Evolutionary conservation across 2,329 filamentous ascomycete genomes (phyloP), one percentile per base, ranked within the genome.

Genomic region (Meredithiella fracta): DNA sequence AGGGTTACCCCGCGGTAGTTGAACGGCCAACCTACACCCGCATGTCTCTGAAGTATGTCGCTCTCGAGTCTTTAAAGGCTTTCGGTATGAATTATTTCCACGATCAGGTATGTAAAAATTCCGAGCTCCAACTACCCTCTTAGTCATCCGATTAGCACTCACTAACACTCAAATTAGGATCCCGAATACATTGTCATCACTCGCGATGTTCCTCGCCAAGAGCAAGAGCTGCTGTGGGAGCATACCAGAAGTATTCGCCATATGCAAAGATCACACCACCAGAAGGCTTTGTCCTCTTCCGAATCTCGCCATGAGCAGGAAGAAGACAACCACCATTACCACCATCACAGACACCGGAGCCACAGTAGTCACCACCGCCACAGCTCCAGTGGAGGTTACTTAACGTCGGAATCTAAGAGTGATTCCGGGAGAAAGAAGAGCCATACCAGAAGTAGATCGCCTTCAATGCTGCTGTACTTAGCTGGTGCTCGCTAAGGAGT

Each of bases 161-260:
- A 23, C 4, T 25, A 3, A 25, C 23, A 17, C 29, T 25, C 8
- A 4, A 26, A 47, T 26, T 31, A 22, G 44, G 82, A 89, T 63
- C 75, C 78, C 17, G 76, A 82, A 54, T 89, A 79, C 62, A 72
- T 89, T 56, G 67, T 90, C 58, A 84, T 89, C 68, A 85, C 84
- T 67, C 74, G 80, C 56, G 86, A 79, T 79, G 79, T 89, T 53
- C 77, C 79, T 3, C 80, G 87, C 62, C 76, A 78, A 59, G 78
- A 87, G 64, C 85, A 87, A 63, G 77, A 86, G 58, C 71, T 79
- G 57, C 75, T 88, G 51, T 90, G 85, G 75, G 75, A 78, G 47
- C 83, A 89, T 67, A 87, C 85, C 2, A 74, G 74, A 59, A 70
- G 74, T 47, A 65, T 86, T 60, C 80, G 81, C n/a, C 76, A 80